Percentiles rank a stretch among this genome's conserved stretches.
phyloP scores from a whole-genome alignment of 2,329 filamentous ascomycete species.

The Trichophyton rubrum region DNA sequence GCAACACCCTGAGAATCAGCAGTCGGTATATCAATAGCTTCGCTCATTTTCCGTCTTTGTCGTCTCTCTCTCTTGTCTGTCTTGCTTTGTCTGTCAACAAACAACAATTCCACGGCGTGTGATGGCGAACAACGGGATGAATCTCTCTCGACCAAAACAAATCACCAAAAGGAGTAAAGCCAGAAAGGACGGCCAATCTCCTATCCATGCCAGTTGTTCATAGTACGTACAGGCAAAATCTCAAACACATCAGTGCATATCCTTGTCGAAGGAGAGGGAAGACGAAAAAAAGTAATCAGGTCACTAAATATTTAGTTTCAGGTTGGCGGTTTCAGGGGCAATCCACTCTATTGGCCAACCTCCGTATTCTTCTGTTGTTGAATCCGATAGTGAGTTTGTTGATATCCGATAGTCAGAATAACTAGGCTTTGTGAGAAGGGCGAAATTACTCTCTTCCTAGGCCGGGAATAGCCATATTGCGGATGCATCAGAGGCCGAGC shows the following conservation, averaged over 20 bases:
- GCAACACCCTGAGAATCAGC: conserved; percentile 5
- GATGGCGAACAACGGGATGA: background rate
- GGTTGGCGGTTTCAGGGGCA: background rate
- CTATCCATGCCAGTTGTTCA: background rate
- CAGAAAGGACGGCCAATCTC: background rate
- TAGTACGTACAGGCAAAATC: background rate
- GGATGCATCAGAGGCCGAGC: no score
- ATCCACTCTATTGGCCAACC: background rate
- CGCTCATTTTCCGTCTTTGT: conserved; percentile 3
- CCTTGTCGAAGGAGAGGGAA: background rate
- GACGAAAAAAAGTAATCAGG: background rate
- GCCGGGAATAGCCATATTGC: no score
- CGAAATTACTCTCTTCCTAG: background rate
- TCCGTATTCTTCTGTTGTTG: background rate
- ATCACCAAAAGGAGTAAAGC: background rate
- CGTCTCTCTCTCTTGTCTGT: background rate
- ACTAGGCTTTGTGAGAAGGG: background rate
- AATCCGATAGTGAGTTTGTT: background rate
- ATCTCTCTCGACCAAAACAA: background rate
- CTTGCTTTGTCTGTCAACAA: background rate
- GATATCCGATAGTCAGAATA: background rate
- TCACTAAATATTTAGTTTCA: background rate
- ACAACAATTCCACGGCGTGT: background rate
- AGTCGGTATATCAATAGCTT: conserved; percentile 4
- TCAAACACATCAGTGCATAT: background rate